Conservation (phyloP, 371 early-diverging fungal genomes). For the Umbelopsis sp. region DNA sequence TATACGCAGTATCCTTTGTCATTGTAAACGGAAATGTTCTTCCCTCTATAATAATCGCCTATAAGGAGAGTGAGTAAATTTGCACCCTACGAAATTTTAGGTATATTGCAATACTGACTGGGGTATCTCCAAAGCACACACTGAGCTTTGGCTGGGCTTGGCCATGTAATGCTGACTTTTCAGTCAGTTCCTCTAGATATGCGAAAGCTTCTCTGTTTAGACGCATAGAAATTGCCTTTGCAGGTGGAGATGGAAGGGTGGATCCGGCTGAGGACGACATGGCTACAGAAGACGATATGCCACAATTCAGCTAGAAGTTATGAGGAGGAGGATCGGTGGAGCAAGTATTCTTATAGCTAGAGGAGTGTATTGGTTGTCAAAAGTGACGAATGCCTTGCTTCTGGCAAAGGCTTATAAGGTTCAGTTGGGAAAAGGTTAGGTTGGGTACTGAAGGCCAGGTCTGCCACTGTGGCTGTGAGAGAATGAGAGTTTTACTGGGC, state of each 20-base stretch:
- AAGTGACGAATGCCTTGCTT: neutral
- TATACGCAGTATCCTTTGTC: conserved; percentile 18
- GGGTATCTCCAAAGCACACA: conserved; percentile 18
- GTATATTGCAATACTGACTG: neutral
- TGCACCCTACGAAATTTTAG: neutral
- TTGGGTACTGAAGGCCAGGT: neutral
- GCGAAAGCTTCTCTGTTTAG: conserved; percentile 32
- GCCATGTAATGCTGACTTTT: conserved; percentile 17
- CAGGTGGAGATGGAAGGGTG: conserved; percentile 1
- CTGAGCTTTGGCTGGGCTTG: conserved; percentile 22
- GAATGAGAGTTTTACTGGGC: neutral
- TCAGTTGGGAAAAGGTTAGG: neutral
- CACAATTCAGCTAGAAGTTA: neutral
- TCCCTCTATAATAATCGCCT: conserved; percentile 28
- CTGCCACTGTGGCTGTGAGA: conserved; percentile 2
- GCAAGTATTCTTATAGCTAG: neutral
- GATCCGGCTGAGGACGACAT: conserved; percentile 2
- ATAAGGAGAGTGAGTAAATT: conserved; percentile 1
- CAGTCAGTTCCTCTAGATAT: conserved; percentile 20
- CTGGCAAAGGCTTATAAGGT: neutral
- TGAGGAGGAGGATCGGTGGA: neutral
- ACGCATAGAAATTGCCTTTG: conserved; percentile 29
- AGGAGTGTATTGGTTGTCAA: neutral
- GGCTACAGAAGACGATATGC: neutral
- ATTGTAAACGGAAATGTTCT: conserved; percentile 25